Conservation (phyloP, 768 basidiomycete genomes). For the Lactarius indigo region DNA sequence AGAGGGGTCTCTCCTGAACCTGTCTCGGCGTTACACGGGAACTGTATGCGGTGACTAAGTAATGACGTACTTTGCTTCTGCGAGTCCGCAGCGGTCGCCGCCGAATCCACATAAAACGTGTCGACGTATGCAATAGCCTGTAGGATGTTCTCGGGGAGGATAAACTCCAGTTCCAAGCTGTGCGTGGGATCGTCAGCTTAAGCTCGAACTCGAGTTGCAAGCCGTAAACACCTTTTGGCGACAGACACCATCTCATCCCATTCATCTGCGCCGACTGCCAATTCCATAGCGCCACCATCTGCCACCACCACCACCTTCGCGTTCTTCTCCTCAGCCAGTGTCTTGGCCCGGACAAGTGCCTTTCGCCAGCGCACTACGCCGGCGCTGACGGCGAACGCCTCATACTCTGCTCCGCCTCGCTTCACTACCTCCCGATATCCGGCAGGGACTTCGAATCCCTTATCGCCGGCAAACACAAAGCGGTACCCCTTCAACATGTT, state of each 20-base stretch:
- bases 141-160: slow-evolving; percentile 46
- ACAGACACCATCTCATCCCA: slow-evolving; percentile 54
- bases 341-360: slow-evolving; percentile 48
- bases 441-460: slow-evolving; percentile 43
- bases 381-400: slow-evolving; percentile 52
- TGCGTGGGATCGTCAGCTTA: neutral
- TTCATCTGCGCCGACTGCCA: slow-evolving; percentile 48
- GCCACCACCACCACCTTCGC: slow-evolving; percentile 47
- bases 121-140: slow-evolving; percentile 46
- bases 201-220: neutral
- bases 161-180: slow-evolving; percentile 43
- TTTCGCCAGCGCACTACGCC: slow-evolving; percentile 51
- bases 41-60: neutral
- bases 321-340: slow-evolving; percentile 36
- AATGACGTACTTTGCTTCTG: slow-evolving; percentile 16
- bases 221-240: slow-evolving; percentile 44
- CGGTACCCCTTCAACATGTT: slow-evolving; percentile 50
- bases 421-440: slow-evolving; percentile 53
- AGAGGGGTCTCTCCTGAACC: slow-evolving; percentile 36
- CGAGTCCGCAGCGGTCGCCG: slow-evolving; percentile 32
- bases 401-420: slow-evolving; percentile 58
- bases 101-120: slow-evolving; percentile 35
- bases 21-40: neutral
- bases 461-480: slow-evolving; percentile 61
- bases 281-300: slow-evolving; percentile 43